Percentiles rank a stretch among this genome's conserved stretches.
These are phyloP conservation scores for Xylaria sp. DNA, from an alignment of 2,329 filamentous ascomycete species.

Conservation along the genomic window DNA sequence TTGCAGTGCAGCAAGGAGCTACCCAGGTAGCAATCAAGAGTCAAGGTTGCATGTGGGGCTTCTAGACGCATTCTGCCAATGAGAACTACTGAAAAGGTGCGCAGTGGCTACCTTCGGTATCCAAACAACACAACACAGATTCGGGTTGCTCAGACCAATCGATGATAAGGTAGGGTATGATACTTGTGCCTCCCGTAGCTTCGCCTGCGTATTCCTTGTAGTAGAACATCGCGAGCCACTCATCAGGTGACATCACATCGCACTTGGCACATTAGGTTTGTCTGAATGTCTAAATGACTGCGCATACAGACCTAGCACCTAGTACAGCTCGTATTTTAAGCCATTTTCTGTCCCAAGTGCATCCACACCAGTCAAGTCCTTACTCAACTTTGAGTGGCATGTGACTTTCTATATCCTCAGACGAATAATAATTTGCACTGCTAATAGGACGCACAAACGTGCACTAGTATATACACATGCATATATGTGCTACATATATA, in stretches of 20 bases:
- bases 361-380: too few species aligned
- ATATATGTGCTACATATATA: not conserved
- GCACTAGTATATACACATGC: not conserved
- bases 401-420: too few species aligned
- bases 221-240: not conserved
- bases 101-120: not conserved
- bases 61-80: not conserved
- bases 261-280: too few species aligned
- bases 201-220: not conserved
- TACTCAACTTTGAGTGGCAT: too few species aligned
- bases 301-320: too few species aligned
- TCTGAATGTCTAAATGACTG: too few species aligned
- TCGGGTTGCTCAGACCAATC: not conserved
- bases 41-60: not conserved
- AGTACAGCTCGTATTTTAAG: too few species aligned
- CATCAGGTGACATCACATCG: constrained; percentile 6
- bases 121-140: not conserved
- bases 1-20: constrained; percentile 8
- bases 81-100: not conserved
- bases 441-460: too few species aligned
- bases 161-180: not conserved
- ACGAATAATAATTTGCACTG: too few species aligned
- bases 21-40: constrained; percentile 7
- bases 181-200: not conserved
- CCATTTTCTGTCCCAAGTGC: too few species aligned